A percentile compares a stretch with the other conserved stretches of the same genome.
Conservation (phyloP, 352 stramenopile species). For the Phytophthora syringae region DNA sequence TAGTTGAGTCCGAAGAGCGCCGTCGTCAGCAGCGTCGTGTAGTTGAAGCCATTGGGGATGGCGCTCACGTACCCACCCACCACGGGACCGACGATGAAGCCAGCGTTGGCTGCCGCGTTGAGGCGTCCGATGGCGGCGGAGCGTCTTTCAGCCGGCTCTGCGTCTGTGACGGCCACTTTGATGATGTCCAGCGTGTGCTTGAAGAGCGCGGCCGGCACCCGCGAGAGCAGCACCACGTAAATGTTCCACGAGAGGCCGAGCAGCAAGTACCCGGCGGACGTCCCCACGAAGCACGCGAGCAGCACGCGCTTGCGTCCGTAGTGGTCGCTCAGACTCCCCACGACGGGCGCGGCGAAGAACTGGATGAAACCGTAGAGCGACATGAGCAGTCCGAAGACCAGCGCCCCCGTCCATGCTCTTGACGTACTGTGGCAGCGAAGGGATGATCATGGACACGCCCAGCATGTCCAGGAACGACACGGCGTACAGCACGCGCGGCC, state of each 20-base stretch:
- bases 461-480: slow-evolving; percentile 87
- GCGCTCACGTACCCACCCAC: slow-evolving; percentile 75
- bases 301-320: slow-evolving; percentile 71
- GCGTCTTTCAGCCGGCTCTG: slow-evolving; percentile 37
- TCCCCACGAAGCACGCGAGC: slow-evolving; percentile 67
- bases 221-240: slow-evolving; percentile 78
- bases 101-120: slow-evolving; percentile 73
- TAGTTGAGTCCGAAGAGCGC: slow-evolving; percentile 77
- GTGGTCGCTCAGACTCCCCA: slow-evolving; percentile 75
- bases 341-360: slow-evolving; percentile 80
- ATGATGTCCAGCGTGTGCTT: slow-evolving; percentile 87
- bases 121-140: slow-evolving; percentile 69
- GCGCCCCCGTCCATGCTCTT: slow-evolving; percentile 78
- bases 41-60: slow-evolving; percentile 81
- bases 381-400: slow-evolving; percentile 81
- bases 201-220: slow-evolving; percentile 74
- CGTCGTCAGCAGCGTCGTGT: slow-evolving; percentile 77
- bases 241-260: slow-evolving; percentile 82
- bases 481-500: slow-evolving; percentile 65
- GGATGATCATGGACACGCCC: slow-evolving; percentile 87
- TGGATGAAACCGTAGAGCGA: slow-evolving; percentile 88
- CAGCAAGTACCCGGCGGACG: slow-evolving; percentile 68
- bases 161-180: slow-evolving; percentile 75
- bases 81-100: slow-evolving; percentile 79
- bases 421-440: slow-evolving; percentile 78